Conservation (phyloP, 306 rosid species). For the Betula pendula region DNA sequence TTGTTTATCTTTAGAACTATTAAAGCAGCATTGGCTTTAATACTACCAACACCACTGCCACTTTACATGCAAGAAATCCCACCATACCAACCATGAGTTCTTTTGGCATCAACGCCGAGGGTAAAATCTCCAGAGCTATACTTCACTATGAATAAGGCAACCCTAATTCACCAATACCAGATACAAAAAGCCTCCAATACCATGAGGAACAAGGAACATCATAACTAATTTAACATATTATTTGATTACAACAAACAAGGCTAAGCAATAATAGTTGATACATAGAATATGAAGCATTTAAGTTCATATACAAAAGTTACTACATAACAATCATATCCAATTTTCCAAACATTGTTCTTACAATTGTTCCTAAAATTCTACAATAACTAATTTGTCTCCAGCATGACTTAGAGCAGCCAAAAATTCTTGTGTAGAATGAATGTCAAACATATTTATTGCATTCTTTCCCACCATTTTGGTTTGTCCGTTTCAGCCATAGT, state of each 20-base stretch:
- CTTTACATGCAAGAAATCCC: conserved; percentile 81
- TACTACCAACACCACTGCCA: conserved; percentile 83
- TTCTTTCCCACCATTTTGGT: conserved; percentile 99
- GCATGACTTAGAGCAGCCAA: conserved; percentile 78
- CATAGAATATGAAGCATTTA: no score
- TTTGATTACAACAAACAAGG: no score
- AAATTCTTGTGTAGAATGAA: conserved; percentile 91
- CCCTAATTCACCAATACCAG: conserved; percentile 59
- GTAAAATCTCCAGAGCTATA: conserved; percentile 53
- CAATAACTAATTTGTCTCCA: conserved; percentile 89
- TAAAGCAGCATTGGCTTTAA: conserved; percentile 51
- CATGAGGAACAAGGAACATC: no score
- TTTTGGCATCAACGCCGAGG: conserved; percentile 48
- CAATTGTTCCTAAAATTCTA: conserved; percentile 89
- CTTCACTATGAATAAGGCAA: conserved; percentile 45
- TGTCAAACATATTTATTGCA: conserved; percentile 84
- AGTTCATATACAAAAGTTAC: no score
- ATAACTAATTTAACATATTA: no score
- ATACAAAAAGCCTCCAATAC: conserved; percentile 79
- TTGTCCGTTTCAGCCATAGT: conserved; percentile 72
- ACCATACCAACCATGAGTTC: conserved; percentile 71
- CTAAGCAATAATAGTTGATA: no score
- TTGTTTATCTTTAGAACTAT: conserved; percentile 41
- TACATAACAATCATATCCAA: no score
- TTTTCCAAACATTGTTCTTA: conserved; percentile 54